These are phyloP conservation scores for Fusarium anguioides DNA, from an alignment of 2,329 filamentous ascomycete genomes.

Conservation along the genomic window DNA sequence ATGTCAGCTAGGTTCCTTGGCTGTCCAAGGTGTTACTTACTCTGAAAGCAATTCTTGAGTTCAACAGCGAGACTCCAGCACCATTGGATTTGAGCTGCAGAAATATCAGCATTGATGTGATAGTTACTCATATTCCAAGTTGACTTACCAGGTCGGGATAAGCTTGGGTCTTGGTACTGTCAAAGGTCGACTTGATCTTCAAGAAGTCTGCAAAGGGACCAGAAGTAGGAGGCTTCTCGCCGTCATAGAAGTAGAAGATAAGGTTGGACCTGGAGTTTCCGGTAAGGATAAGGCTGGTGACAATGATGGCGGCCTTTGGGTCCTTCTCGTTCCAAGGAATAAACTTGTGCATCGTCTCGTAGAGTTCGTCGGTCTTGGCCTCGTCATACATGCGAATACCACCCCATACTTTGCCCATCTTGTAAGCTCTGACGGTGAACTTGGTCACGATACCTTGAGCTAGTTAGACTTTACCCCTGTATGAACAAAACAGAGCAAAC, in stretches of 20 bases:
- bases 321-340: conserved; percentile 21
- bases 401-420: conserved; percentile 13
- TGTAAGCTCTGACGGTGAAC: conserved; percentile 6
- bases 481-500: accelerated
- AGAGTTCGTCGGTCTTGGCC: conserved; percentile 12
- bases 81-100: conserved; percentile 5
- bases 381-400: conserved; percentile 11
- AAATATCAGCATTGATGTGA: accelerated
- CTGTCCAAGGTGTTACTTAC: too few species aligned
- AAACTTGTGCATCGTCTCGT: conserved; percentile 15
- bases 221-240: conserved; percentile 11
- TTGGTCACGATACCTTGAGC: neutral
- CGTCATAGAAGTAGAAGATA: conserved; percentile 25
- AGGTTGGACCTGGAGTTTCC: neutral
- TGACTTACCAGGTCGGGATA: conserved; percentile 6
- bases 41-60: conserved; percentile 21
- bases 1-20: neutral
- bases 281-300: neutral
- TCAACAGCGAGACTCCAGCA: conserved; percentile 5
- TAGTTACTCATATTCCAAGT: accelerated
- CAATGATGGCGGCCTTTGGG: neutral
- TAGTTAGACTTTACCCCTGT: accelerated
- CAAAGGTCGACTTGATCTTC: conserved; percentile 6
- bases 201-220: conserved; percentile 22
- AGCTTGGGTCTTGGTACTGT: neutral